Conservation (phyloP, 176 grass and related monocot genomes). For the Dendrocalamus sinicus region DNA sequence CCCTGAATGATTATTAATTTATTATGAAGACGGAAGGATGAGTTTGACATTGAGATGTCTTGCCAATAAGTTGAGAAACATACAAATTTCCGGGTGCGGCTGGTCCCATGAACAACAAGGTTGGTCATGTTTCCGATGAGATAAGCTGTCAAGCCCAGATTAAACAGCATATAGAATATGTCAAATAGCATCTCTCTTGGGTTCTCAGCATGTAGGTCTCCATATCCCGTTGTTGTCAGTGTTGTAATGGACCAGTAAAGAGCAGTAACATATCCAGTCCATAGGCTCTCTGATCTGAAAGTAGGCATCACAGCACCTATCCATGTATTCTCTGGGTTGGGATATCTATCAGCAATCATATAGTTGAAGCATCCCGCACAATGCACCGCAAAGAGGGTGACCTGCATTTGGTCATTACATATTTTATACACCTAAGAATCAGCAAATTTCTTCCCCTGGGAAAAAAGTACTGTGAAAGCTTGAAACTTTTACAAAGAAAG, state of each 20-base stretch:
- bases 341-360: constrained; percentile 98
- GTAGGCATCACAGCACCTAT: constrained; percentile 90
- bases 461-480: not conserved
- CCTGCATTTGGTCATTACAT: constrained; percentile 60
- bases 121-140: constrained; percentile 99
- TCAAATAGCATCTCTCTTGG: constrained; percentile 92
- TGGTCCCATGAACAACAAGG: constrained; percentile 94
- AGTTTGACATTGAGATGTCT: constrained; percentile 13
- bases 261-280: constrained; percentile 89
- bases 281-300: constrained; percentile 80
- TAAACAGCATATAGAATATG: constrained; percentile 97
- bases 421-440: constrained; percentile 22
- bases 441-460: constrained; percentile 23
- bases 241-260: constrained; percentile 99
- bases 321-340: constrained; percentile 79
- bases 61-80: constrained; percentile 45
- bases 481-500: constrained; percentile 14
- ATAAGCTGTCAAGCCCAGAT: constrained; percentile 94
- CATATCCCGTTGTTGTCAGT: constrained; percentile 93
- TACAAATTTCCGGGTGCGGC: constrained; percentile 90
- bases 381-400: constrained; percentile 92
- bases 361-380: constrained; percentile 96
- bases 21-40: not conserved
- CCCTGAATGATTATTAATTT: constrained; percentile 7
- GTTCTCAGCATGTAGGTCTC: constrained; percentile 97